These are phyloP conservation scores for Sarocladiaceae sp. DNA, from an alignment of 2,329 filamentous ascomycete species.

Conservation along the genomic window DNA sequence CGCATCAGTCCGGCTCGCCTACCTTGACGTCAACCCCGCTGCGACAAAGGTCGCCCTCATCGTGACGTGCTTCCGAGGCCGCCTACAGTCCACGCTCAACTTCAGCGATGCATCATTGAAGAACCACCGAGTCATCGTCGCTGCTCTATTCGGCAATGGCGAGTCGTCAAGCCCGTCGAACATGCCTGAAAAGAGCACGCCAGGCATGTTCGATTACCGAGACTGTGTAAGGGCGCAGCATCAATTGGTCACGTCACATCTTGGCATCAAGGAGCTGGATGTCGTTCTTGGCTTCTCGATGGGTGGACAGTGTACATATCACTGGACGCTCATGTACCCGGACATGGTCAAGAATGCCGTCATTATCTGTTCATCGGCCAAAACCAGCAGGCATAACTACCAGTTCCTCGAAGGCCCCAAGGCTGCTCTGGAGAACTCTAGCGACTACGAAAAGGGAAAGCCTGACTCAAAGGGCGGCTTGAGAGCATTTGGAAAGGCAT, in stretches of 20 bases:
- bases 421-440: slow-evolving; percentile 32
- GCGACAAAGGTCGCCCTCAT: slow-evolving; percentile 40
- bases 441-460: slow-evolving; percentile 29
- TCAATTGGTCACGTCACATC: slow-evolving; percentile 29
- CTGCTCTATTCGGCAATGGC: slow-evolving; percentile 43
- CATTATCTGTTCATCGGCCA: slow-evolving; percentile 40
- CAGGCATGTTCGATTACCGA: slow-evolving; percentile 31
- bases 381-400: slow-evolving; percentile 41
- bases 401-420: slow-evolving; percentile 43
- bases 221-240: slow-evolving; percentile 40
- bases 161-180: slow-evolving; percentile 45
- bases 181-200: slow-evolving; percentile 18
- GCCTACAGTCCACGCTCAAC: slow-evolving; percentile 42
- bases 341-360: slow-evolving; percentile 33
- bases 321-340: slow-evolving; percentile 42
- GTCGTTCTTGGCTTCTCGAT: slow-evolving; percentile 44
- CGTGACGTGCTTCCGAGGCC: slow-evolving; percentile 51
- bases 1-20: slow-evolving; percentile 24
- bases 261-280: slow-evolving; percentile 30
- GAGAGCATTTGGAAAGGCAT: slow-evolving; percentile 39
- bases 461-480: slow-evolving; percentile 23
- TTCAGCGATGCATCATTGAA: slow-evolving; percentile 39
- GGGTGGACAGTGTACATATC: slow-evolving; percentile 43
- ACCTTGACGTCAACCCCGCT: slow-evolving; percentile 19
- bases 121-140: slow-evolving; percentile 38